Conservation (phyloP, 192 early-diverging fungal genomes). For the Rhizophagus sp. region DNA sequence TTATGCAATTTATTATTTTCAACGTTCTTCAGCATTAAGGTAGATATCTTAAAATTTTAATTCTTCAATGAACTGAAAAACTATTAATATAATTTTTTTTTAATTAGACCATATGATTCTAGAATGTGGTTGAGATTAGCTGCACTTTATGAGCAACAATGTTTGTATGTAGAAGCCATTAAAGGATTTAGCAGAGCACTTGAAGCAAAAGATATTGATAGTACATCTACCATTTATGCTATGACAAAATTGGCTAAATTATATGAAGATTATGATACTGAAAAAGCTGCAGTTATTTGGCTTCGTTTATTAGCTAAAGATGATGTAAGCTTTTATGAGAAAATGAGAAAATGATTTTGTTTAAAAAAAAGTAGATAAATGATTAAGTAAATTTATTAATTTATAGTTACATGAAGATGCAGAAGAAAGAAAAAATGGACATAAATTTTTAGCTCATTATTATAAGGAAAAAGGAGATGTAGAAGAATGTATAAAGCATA, state of each 20-base stretch:
- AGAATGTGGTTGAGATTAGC: constrained; percentile 86
- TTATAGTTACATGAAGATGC: not conserved
- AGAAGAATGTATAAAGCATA: not conserved
- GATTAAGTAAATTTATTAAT: not conserved
- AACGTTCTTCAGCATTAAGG: constrained; percentile 66
- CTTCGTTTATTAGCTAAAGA: not conserved
- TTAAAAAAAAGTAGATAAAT: too few relatives aligned
- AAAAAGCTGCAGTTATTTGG: not conserved
- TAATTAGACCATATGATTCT: constrained; percentile 70
- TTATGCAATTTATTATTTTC: constrained; percentile 82
- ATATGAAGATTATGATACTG: not conserved
- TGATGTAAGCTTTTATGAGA: not conserved
- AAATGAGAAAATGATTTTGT: not conserved
- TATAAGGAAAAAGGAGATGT: not conserved
- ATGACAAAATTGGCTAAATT: constrained; percentile 52
- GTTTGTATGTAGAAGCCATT: constrained; percentile 59
- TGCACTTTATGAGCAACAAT: constrained; percentile 65
- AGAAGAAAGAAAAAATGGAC: not conserved
- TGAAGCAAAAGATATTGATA: constrained; percentile 59
- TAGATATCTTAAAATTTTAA: constrained; percentile 11
- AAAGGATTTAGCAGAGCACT: constrained; percentile 77
- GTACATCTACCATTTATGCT: constrained; percentile 37
- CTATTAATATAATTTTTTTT: not conserved
- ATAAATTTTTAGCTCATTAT: not conserved
- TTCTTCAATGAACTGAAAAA: not conserved